Percentiles rank a stretch among this genome's conserved stretches.
Conservation (phyloP, 768 basidiomycete species). For the Suillus discolor region DNA sequence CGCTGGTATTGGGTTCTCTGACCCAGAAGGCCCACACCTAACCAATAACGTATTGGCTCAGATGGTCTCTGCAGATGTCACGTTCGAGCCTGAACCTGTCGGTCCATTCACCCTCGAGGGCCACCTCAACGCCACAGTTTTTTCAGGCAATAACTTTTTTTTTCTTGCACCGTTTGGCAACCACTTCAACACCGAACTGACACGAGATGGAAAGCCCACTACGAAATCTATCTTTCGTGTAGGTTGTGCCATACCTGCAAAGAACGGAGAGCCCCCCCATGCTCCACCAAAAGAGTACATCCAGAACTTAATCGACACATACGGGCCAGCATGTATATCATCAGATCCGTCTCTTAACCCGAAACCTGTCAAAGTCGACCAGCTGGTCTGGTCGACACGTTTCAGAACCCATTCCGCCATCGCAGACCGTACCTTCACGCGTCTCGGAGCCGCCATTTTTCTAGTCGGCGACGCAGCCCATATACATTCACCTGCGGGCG, state of each 20-base stretch:
- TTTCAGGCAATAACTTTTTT: conserved; percentile 31
- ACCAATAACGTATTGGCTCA: conserved; percentile 31
- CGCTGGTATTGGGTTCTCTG: conserved; percentile 44
- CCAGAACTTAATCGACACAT: conserved; percentile 6
- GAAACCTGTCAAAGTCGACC: conserved; percentile 34
- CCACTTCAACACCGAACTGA: neutral
- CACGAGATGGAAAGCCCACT: neutral
- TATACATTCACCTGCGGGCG: conserved; percentile 56
- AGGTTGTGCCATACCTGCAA: conserved; percentile 35
- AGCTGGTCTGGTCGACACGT: conserved; percentile 43
- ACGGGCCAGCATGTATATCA: neutral
- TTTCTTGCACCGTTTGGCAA: conserved; percentile 35
- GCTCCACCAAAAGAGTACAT: conserved; percentile 7
- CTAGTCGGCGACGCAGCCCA: conserved; percentile 48
- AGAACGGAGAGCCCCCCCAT: conserved; percentile 17
- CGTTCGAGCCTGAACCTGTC: conserved; percentile 33
- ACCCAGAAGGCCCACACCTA: conserved; percentile 38
- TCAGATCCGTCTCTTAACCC: conserved; percentile 5
- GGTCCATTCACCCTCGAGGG: conserved; percentile 2
- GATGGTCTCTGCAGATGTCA: conserved; percentile 50
- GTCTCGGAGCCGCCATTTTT: conserved; percentile 16
- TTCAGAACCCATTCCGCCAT: conserved; percentile 45
- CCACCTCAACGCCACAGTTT: conserved; percentile 22
- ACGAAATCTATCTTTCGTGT: conserved; percentile 36
- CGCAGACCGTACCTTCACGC: conserved; percentile 38